Base-by-base conservation (phyloP, 176 grass and related monocot species). In the Carex kokanica region DNA sequence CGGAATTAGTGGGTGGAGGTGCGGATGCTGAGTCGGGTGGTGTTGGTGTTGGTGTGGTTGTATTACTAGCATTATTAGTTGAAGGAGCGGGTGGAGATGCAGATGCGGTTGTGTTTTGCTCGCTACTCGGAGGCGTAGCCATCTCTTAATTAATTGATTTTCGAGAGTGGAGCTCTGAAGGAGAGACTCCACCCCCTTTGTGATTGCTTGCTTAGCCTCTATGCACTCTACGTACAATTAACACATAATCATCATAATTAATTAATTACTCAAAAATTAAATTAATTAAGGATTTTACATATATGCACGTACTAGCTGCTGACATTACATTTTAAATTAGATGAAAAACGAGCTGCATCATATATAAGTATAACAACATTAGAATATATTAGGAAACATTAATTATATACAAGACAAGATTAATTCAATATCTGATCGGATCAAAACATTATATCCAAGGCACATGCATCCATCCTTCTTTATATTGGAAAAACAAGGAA, bases 131-230 rank as follows among this genome's bases (percentile, higher is more conserved):
- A 60, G 59, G 18, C 57, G 78, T 81, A n/a, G 80, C 80, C 80
- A 82, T 82, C 64, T 82, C 40, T 49, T 49, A n/a, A n/a, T n/a
- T n/a, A 49, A 12, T 49, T 54, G 11, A 12, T 82, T 15, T 25
- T 41, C 45, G 80, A 82, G 80, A 82, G 60, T 82, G 80, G 80
- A 82, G 80, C 80, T 82, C 80, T 20, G 41, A 64, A 31, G 4
- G 57, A 81, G 80, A 82, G 80, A 65, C 80, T 65, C 60, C 80
- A 62, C 80, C 80, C 80, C 41, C 80, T 52, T 53, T 68, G 23
- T 78, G 38, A 23, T 29, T 82, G 51, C 27, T 68, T 27, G 32
- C 16, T 67, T 67, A 62, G 2, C 21, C 60, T 54, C 59, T 64
- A 67, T 29, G 21, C 21, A 64, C 10, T 21, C 80, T 82, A 34